These are phyloP conservation scores for Orbilia blumenaviensis DNA, from an alignment of 2,329 filamentous ascomycete genomes.

Conservation along the genomic window DNA sequence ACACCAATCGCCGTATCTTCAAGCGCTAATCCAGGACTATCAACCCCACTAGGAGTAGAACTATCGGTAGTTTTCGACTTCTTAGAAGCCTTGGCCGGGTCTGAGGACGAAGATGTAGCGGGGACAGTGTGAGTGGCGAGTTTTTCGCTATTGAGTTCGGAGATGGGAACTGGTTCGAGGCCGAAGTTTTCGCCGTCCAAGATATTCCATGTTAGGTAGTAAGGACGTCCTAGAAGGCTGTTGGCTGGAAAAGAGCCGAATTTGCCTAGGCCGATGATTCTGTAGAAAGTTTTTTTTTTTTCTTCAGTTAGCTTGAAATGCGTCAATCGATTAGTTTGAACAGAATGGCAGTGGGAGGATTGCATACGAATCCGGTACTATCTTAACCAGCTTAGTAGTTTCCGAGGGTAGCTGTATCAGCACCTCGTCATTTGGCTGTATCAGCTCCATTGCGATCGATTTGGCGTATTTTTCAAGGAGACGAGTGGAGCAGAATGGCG, in stretches of 20 bases:
- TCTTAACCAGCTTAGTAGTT: slow-evolving; percentile 68
- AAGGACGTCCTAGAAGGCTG: slow-evolving; percentile 87
- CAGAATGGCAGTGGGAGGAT: slow-evolving; percentile 43
- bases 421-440: slow-evolving; percentile 66
- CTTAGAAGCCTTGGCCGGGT: slow-evolving; percentile 15
- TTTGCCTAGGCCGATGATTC: slow-evolving; percentile 87
- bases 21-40: slow-evolving; percentile 42
- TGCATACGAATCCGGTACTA: slow-evolving; percentile 73
- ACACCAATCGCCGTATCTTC: slow-evolving; percentile 56
- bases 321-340: not conserved
- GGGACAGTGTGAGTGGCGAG: slow-evolving; percentile 43
- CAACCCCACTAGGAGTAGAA: slow-evolving; percentile 33
- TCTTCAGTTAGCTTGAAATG: not conserved
- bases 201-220: slow-evolving; percentile 81
- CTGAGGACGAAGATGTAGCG: not conserved
- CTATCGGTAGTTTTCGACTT: slow-evolving; percentile 34
- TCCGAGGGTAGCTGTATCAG: slow-evolving; percentile 70
- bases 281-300: slow-evolving; percentile 61
- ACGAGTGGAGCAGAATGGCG: not conserved
- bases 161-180: slow-evolving; percentile 55
- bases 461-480: not conserved
- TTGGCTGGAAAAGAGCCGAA: slow-evolving; percentile 91
- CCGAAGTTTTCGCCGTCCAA: slow-evolving; percentile 65
- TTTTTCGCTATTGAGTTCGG: slow-evolving; percentile 56
- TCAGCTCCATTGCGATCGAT: slow-evolving; percentile 61